Percentiles rank a stretch among this genome's conserved stretches.
phyloP scores from a whole-genome alignment of 495 filamentous ascomycete species.

The Xylaria sp. region DNA sequence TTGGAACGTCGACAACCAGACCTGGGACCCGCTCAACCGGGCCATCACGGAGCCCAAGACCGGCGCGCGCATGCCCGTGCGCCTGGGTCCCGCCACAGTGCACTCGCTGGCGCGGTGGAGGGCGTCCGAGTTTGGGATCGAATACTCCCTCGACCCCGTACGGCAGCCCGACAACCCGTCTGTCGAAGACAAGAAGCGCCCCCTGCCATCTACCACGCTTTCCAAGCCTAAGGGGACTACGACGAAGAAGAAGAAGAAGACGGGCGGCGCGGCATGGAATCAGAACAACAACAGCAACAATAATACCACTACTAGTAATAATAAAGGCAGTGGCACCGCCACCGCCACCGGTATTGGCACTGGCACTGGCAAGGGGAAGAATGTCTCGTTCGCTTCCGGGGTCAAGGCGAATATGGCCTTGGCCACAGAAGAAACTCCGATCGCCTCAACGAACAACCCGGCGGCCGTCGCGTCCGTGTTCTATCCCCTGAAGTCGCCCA shows the following conservation, averaged over 20 bases:
- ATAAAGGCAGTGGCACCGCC: neutral
- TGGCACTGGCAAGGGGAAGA: neutral
- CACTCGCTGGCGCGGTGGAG: constrained; percentile 30
- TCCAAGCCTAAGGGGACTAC: neutral
- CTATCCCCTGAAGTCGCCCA: constrained; percentile 22
- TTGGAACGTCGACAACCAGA: neutral
- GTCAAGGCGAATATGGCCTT: neutral
- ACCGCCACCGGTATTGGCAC: too few relatives aligned
- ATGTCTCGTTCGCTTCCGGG: neutral
- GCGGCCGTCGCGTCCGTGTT: constrained; percentile 17
- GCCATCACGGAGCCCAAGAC: constrained; percentile 23
- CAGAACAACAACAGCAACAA: neutral
- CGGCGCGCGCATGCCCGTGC: constrained; percentile 17
- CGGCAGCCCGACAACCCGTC: constrained; percentile 21
- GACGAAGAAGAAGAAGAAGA: neutral
- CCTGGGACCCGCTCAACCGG: constrained; percentile 34
- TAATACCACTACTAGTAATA: neutral
- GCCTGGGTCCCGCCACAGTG: constrained; percentile 27
- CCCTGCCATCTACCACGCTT: constrained; percentile 18
- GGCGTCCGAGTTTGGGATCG: neutral
- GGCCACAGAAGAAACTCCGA: neutral
- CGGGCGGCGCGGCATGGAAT: too few relatives aligned
- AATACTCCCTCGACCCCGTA: constrained; percentile 25
- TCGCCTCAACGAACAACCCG: neutral
- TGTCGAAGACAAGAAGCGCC: constrained; percentile 31